These are phyloP conservation scores for Ceratocystis smalleyi DNA, from an alignment of 2,329 filamentous ascomycete species.

Conservation along the genomic window DNA sequence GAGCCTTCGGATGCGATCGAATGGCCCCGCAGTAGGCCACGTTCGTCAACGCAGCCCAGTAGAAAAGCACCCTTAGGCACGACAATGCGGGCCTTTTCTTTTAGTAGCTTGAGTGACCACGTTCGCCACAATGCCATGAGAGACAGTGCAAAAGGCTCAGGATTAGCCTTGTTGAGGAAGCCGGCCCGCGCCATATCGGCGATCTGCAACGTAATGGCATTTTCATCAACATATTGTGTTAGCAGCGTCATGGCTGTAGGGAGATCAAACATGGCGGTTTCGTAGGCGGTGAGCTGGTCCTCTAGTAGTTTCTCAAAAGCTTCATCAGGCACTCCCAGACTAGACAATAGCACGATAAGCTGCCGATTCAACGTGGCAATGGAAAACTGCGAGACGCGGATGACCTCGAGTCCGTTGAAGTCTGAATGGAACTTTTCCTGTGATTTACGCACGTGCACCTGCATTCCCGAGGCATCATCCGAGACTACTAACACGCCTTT, in stretches of 20 bases:
- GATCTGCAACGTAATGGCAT: conserved; percentile 59
- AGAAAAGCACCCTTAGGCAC: conserved; percentile 75
- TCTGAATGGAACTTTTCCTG: conserved; percentile 72
- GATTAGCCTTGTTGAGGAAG: conserved; percentile 46
- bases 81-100: conserved; percentile 78
- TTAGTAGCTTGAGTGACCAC: conserved; percentile 78
- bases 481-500: conserved; percentile 78
- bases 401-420: conserved; percentile 66
- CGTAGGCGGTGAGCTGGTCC: conserved; percentile 51
- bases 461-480: conserved; percentile 46
- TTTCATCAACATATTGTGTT: conserved; percentile 65
- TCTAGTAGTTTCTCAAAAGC: conserved; percentile 55
- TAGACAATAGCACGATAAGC: conserved; percentile 69
- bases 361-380: conserved; percentile 77
- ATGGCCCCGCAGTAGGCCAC: conserved; percentile 56
- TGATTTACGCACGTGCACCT: conserved; percentile 66
- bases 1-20: conserved; percentile 31
- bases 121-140: conserved; percentile 71
- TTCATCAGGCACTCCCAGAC: conserved; percentile 52
- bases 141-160: conserved; percentile 70
- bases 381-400: conserved; percentile 61
- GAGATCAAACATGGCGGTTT: conserved; percentile 53
- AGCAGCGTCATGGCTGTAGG: conserved; percentile 51
- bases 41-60: conserved; percentile 80
- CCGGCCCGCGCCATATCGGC: conserved; percentile 63